phyloP scores from a whole-genome alignment of 2,329 filamentous ascomycete genomes.

The Ophiosphaerella herpotricha region DNA sequence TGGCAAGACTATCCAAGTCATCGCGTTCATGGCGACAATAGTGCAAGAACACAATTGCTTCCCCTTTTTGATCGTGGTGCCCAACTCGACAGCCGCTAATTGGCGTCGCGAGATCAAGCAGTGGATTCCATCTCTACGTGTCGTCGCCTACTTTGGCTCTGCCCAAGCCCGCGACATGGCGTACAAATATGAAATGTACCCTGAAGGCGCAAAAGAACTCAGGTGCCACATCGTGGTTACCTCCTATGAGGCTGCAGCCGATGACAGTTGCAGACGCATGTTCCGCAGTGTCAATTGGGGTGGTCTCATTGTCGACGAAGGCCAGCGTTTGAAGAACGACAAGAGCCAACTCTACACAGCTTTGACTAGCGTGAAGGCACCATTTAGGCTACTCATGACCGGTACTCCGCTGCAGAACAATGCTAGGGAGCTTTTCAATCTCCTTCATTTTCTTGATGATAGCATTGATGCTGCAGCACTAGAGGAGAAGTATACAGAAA shows the following conservation, averaged over 20 bases:
- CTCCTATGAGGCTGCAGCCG: constrained; percentile 87
- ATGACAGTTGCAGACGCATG: constrained; percentile 67
- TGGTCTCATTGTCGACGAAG: constrained; percentile 90
- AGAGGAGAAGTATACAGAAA: constrained; percentile 74
- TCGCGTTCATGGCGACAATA: constrained; percentile 77
- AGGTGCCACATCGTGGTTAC: constrained; percentile 91
- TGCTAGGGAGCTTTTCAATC: constrained; percentile 89
- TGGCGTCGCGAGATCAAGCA: constrained; percentile 96
- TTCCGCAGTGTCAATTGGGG: constrained; percentile 80
- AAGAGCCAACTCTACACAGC: constrained; percentile 79
- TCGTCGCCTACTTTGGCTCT: constrained; percentile 91
- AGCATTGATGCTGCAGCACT: constrained; percentile 70
- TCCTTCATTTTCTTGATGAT: constrained; percentile 91
- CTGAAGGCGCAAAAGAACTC: constrained; percentile 66
- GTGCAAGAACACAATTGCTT: constrained; percentile 69
- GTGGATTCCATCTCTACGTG: constrained; percentile 83
- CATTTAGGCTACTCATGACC: constrained; percentile 84
- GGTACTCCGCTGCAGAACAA: constrained; percentile 95
- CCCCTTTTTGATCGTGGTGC: constrained; percentile 91
- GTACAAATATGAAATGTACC: constrained; percentile 83
- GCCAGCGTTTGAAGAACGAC: constrained; percentile 93
- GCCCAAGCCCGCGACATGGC: constrained; percentile 74
- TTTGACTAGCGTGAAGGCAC: constrained; percentile 73
- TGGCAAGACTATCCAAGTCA: constrained; percentile 94
- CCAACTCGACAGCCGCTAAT: constrained; percentile 95